These are phyloP conservation scores for Tulasnella sp. DNA, from an alignment of 768 basidiomycete genomes.

Conservation along the genomic window DNA sequence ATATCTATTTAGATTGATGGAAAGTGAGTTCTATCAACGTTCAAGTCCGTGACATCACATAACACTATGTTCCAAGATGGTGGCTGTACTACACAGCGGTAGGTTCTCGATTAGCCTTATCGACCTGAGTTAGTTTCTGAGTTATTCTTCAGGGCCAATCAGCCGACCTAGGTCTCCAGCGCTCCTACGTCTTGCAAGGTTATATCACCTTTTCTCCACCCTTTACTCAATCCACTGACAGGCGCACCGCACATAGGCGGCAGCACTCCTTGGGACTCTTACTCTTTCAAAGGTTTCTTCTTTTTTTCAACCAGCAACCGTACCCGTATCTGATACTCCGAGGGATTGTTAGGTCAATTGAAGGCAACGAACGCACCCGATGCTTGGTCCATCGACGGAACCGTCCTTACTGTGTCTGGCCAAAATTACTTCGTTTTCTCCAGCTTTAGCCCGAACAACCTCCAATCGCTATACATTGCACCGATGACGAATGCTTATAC, in stretches of 20 bases:
- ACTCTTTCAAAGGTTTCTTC: conserved; percentile 3
- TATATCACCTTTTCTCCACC: neutral
- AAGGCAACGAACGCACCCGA: conserved; percentile 28
- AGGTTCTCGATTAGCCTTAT: neutral
- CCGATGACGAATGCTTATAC: conserved; percentile 26
- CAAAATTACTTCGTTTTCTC: conserved; percentile 15
- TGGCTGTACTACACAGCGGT: conserved; percentile 7
- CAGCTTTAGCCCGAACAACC: conserved; percentile 8
- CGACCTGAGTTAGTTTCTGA: neutral
- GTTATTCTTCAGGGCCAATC: neutral
- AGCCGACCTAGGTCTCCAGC: neutral
- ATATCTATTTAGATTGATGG: neutral
- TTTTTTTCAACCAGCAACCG: neutral
- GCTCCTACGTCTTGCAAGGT: conserved; percentile 13
- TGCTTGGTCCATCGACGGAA: conserved; percentile 27
- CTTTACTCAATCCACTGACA: neutral
- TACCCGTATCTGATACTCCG: neutral
- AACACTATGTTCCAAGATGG: neutral
- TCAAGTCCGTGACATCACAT: neutral
- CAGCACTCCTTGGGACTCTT: conserved; percentile 8
- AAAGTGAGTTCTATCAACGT: neutral
- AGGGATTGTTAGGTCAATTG: neutral
- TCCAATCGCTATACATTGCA: conserved; percentile 25
- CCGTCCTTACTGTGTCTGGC: conserved; percentile 13
- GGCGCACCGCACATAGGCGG: neutral